Conservation (phyloP, 2,329 filamentous ascomycete species). For the Immersiporthe knoxdaviesiana region DNA sequence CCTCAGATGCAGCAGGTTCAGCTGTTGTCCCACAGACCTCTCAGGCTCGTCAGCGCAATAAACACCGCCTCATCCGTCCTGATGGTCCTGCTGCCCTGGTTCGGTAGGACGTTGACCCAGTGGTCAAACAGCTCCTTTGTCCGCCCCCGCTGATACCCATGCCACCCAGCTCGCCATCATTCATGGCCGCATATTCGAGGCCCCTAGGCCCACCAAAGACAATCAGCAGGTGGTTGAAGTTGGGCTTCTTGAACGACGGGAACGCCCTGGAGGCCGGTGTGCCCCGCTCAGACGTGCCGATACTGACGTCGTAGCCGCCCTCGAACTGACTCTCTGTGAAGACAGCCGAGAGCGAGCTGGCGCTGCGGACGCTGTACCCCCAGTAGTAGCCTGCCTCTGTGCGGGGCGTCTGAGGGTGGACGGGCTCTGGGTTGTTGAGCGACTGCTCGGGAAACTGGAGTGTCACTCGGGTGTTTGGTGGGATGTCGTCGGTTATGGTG, state of each 20-base stretch:
- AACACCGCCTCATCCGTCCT: slow-evolving; percentile 83
- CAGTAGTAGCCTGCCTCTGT: slow-evolving; percentile 83
- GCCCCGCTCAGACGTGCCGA: slow-evolving; percentile 83
- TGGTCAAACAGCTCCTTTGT: slow-evolving; percentile 77
- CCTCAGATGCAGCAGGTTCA: slow-evolving; percentile 23
- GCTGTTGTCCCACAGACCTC: slow-evolving; percentile 55
- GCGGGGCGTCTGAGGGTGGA: slow-evolving; percentile 70
- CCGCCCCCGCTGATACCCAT: slow-evolving; percentile 67
- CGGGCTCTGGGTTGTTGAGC: slow-evolving; percentile 56
- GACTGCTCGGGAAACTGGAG: slow-evolving; percentile 62
- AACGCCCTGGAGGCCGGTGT: slow-evolving; percentile 52
- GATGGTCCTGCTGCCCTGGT: slow-evolving; percentile 81
- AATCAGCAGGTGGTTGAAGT: slow-evolving; percentile 73
- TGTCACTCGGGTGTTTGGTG: slow-evolving; percentile 73
- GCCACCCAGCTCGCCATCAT: slow-evolving; percentile 56
- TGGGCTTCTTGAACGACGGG: slow-evolving; percentile 45
- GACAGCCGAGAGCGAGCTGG: slow-evolving; percentile 68
- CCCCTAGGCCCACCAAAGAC: slow-evolving; percentile 83
- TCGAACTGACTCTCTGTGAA: slow-evolving; percentile 78
- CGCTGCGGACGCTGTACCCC: slow-evolving; percentile 75
- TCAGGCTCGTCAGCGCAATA: slow-evolving; percentile 72
- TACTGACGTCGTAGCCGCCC: slow-evolving; percentile 78
- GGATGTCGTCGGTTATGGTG: slow-evolving; percentile 63
- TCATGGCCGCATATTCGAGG: slow-evolving; percentile 73
- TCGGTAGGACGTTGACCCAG: slow-evolving; percentile 81